phyloP scores from a whole-genome alignment of 2,329 filamentous ascomycete species.

The Aspergillus fischeri region DNA sequence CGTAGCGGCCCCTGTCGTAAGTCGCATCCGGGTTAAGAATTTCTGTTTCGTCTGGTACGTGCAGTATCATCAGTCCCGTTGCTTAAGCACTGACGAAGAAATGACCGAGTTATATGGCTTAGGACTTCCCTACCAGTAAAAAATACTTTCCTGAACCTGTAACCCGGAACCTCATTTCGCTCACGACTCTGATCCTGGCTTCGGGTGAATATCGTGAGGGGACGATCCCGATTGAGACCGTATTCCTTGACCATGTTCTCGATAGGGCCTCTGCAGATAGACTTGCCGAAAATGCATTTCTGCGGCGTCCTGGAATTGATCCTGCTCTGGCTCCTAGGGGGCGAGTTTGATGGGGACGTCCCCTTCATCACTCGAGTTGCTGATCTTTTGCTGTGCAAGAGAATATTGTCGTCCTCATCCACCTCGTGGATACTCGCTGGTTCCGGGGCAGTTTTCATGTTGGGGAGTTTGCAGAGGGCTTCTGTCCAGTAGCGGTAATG shows the following conservation, averaged over 20 bases:
- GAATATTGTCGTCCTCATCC: not conserved
- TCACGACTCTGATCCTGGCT: conserved; percentile 8
- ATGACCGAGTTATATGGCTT: not conserved
- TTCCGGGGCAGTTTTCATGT: not conserved
- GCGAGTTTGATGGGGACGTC: no score
- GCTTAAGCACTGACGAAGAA: not conserved
- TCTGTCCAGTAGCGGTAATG: no score
- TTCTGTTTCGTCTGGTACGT: conserved; percentile 3
- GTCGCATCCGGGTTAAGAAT: conserved; percentile 2
- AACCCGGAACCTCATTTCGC: conserved; percentile 12
- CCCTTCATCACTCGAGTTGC: not conserved
- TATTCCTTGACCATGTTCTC: conserved; percentile 8
- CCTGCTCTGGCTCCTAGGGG: no score
- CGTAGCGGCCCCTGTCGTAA: not conserved
- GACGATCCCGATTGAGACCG: not conserved
- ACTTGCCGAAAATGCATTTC: conserved; percentile 5
- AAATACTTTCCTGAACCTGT: conserved; percentile 13
- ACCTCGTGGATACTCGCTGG: not conserved
- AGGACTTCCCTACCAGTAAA: conserved; percentile 7
- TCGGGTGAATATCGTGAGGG: conserved; percentile 15
- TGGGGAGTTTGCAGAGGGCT: no score
- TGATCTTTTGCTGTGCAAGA: conserved; percentile 1
- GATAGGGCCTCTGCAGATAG: conserved; percentile 7
- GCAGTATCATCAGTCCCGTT: not conserved
- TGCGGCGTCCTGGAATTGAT: no score